Base-by-base conservation (phyloP, 78 protist genomes). In the Planoprotostelium fungivorum region DNA sequence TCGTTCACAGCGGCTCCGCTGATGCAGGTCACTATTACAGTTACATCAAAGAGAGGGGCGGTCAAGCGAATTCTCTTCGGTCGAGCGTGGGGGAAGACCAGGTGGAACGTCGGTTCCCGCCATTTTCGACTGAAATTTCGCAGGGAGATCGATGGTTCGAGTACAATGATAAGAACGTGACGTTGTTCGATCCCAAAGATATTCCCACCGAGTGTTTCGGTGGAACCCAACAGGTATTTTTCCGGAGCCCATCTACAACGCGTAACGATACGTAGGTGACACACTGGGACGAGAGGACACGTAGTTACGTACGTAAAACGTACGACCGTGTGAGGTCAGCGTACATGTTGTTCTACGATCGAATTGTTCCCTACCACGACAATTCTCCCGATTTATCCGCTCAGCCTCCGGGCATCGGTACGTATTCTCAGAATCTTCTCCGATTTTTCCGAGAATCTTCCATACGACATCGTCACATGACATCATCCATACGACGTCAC, bases 1-100 rank as follows among this genome's bases (percentile, higher is more conserved):
- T 96, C 34, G 97, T 96, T 34, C 97, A 96, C 87, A 36, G 90
- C 35, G 97, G 97, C 84, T 88, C 93, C n/a, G 91, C 97, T 0
- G 94, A 93, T 38, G 83, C 88, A 1, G 97, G 97, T 38, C 97
- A 96, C 37, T 96, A 96, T 88, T 95, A 93, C 35, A 86, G 93
- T 28, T 95, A 38, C 88, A 92, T 94, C 39, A 83, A 88, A 29
- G 92, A 94, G 34, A 91, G 96, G 88, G 89, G 38, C n/a, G 92
- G 94, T 87, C 73, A 25, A 16, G 16, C 31, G 73, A 51, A 16
- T 16, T 51, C 73, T 25, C 73, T 51, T 16, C 5, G n/a, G n/a
- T 25, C 73, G 73, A 51, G 5, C 5, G 16, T 51, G 73, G 73
- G 73, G 73, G 5, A 51, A 51, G 73, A 51, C 73, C 31, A 25